A percentile compares a stretch with the other conserved stretches of the same genome.
These are phyloP conservation scores for Colletotrichum caudatum DNA, from an alignment of 2,329 filamentous ascomycete genomes.

Conservation along the genomic window DNA sequence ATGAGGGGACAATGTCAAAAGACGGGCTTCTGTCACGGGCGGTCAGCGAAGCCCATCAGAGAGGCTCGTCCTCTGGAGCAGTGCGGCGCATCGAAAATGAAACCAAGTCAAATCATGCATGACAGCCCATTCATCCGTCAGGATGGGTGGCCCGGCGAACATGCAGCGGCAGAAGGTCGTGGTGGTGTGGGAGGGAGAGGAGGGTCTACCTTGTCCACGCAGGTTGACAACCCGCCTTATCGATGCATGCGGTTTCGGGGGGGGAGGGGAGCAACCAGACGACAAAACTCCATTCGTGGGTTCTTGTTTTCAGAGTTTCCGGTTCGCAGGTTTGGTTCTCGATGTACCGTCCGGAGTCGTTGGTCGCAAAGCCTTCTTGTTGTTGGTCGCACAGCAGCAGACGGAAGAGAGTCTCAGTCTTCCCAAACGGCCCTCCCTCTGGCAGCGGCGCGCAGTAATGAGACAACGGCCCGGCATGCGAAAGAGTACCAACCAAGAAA, in stretches of 20 bases:
- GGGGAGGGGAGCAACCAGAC: slow-evolving; percentile 15
- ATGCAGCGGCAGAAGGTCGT: slow-evolving; percentile 28
- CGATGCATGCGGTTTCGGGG: slow-evolving; percentile 35
- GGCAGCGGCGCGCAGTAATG: slow-evolving; percentile 26
- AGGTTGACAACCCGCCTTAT: slow-evolving; percentile 34
- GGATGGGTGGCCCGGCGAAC: slow-evolving; percentile 18
- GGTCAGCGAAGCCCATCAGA: slow-evolving; percentile 25
- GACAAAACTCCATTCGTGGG: slow-evolving; percentile 34
- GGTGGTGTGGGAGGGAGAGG: neutral
- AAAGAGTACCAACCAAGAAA: neutral
- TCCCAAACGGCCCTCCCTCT: slow-evolving; percentile 16
- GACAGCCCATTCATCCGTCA: neutral
- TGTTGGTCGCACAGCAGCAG: slow-evolving; percentile 36
- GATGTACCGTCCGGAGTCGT: slow-evolving; percentile 24
- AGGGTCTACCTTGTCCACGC: slow-evolving; percentile 41
- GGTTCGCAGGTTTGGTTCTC: slow-evolving; percentile 4
- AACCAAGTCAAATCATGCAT: neutral
- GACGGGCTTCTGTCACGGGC: slow-evolving; percentile 24
- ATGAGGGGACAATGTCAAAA: slow-evolving; percentile 10
- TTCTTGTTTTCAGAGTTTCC: slow-evolving; percentile 9
- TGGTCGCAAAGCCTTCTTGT: neutral
- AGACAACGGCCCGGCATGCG: slow-evolving; percentile 30
- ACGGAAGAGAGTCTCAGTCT: slow-evolving; percentile 12
- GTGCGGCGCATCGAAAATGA: slow-evolving; percentile 1
- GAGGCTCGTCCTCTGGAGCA: neutral